Percentiles rank a stretch among this genome's conserved stretches.
Conservation (phyloP, 306 rosid species). For the Gillenia trifoliata region DNA sequence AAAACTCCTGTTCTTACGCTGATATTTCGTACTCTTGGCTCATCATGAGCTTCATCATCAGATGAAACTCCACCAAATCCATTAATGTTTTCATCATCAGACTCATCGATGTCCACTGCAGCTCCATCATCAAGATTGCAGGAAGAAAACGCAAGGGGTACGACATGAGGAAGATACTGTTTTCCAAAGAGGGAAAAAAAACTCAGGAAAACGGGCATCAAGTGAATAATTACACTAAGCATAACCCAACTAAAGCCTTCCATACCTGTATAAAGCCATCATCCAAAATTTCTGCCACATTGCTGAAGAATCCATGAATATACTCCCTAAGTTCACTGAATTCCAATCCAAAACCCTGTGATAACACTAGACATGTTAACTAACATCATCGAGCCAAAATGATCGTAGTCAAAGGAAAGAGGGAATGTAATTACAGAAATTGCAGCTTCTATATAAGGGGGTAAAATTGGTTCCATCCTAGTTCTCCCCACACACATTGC, state of each 20-base stretch:
- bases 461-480: slow-evolving; percentile 88
- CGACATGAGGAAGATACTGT: slow-evolving; percentile 98
- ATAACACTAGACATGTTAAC: slow-evolving; percentile 26
- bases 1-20: slow-evolving; percentile 94
- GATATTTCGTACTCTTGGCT: slow-evolving; percentile 91
- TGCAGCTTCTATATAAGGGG: slow-evolving; percentile 92
- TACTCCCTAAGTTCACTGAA: slow-evolving; percentile 96
- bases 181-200: slow-evolving; percentile 23
- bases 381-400: background rate
- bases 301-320: slow-evolving; percentile 97
- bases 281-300: slow-evolving; percentile 86
- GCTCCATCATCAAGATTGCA: slow-evolving; percentile 99
- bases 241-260: slow-evolving; percentile 13
- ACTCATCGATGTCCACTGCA: slow-evolving; percentile 83
- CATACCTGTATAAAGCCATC: slow-evolving; percentile 79
- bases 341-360: slow-evolving; percentile 88
- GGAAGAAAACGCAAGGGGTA: slow-evolving; percentile 85
- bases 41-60: slow-evolving; percentile 96
- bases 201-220: slow-evolving; percentile 22
- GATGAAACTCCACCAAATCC: slow-evolving; percentile 99
- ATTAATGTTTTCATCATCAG: slow-evolving; percentile 70
- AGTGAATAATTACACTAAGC: slow-evolving; percentile 19
- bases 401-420: slow-evolving; percentile 14
- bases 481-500: slow-evolving; percentile 92
- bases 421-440: slow-evolving; percentile 60